Base-by-base conservation (phyloP, 305 asterid genomes). In the Caryopteris hybrid region DNA sequence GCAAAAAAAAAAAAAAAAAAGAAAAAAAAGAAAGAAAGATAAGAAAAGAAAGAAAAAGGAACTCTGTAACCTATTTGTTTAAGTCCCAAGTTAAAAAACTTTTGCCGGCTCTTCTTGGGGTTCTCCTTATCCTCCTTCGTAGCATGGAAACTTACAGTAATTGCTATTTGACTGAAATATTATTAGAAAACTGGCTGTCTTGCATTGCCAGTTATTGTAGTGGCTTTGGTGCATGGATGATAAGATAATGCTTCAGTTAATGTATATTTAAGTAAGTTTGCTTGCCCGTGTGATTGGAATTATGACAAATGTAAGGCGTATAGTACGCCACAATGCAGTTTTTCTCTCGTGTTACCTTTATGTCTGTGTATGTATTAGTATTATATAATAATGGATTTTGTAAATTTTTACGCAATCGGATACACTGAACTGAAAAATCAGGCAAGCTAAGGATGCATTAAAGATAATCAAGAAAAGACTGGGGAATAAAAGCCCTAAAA, bases 401-500 rank as follows among this genome's bases (percentile, higher is more conserved):
- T 60, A 11, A 39, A 51, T 51, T 38, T 50, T 27, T 27, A n/a
- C 45, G 45, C 11, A 23, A 38, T 36, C 54, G 50, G 17, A 23
- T 48, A 60, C 16, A 18, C 62, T 60, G 68, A 48, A 50, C 21
- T 25, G 34, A 36, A 22, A 36, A 36, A 38, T 51, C 92, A 94
- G 99, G 84, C 99, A 94, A 81, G 77, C 93, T 20, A 94, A 91
- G 83, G 98, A 89, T 70, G 96, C 93, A 51, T 73, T 94, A 78
- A 94, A 94, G 87, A 80, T 84, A 77, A 76, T 94, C 74, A 94
- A 94, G 91, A 91, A 91, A 79, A 89, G 85, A 48, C 69, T 94
- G 47, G 95, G 83, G 70, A 86, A 72, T 68, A 91, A 87, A 85
- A 89, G 74, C 81, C 95, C 92, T 16, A 89, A 94, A 70, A 81